phyloP scores from a whole-genome alignment of 306 rosid species.

The Begonia loranthoides region DNA sequence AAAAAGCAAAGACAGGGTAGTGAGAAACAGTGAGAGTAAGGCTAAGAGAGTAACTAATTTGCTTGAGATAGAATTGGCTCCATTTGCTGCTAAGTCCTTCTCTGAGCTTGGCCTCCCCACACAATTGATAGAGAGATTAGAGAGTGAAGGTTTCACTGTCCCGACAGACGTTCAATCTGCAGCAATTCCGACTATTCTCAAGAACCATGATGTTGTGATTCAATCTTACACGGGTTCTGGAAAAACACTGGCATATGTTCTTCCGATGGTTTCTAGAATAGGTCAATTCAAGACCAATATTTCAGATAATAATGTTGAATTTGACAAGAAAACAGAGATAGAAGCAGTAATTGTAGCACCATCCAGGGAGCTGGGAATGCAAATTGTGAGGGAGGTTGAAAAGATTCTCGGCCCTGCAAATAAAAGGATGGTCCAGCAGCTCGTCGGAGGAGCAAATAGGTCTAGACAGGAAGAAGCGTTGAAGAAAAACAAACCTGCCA shows the following conservation, averaged over 20 bases:
- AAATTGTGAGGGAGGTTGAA: conserved; percentile 91
- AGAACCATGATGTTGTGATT: conserved; percentile 66
- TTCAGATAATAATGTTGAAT: conserved; percentile 19
- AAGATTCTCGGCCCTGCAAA: conserved; percentile 60
- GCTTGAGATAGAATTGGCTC: conserved; percentile 36
- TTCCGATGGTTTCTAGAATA: conserved; percentile 57
- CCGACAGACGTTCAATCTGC: conserved; percentile 88
- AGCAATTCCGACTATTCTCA: conserved; percentile 63
- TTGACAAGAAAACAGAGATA: conserved; percentile 50
- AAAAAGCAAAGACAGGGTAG: conserved; percentile 27
- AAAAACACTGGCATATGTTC: conserved; percentile 79
- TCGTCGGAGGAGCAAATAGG: conserved; percentile 91
- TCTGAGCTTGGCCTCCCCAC: conserved; percentile 69
- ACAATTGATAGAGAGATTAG: conserved; percentile 54
- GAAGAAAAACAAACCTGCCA: conserved; percentile 72
- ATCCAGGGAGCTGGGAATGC: conserved; percentile 97
- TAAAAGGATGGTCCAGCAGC: conserved; percentile 76
- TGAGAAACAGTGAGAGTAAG: conserved; percentile 24
- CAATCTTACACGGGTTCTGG: conserved; percentile 97
- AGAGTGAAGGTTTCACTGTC: conserved; percentile 50
- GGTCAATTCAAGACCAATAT: conserved; percentile 41
- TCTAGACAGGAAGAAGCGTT: conserved; percentile 91
- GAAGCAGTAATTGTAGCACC: conserved; percentile 88
- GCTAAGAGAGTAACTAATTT: conserved; percentile 13
- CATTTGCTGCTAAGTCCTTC: conserved; percentile 65